Base-by-base conservation (phyloP, 148 eudicot species). In the Mesembryanthemum crystallinum region DNA sequence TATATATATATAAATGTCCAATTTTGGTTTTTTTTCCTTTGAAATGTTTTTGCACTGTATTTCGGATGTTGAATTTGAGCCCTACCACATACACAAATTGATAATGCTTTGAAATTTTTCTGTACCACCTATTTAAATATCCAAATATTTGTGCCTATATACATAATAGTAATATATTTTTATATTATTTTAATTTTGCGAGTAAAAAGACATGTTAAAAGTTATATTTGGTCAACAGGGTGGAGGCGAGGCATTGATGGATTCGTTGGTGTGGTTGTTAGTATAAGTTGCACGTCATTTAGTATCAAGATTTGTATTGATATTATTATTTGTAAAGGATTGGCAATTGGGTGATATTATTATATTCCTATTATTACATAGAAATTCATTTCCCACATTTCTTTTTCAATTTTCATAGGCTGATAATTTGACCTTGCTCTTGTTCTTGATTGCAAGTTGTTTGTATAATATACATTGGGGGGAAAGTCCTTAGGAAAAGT, bases 191-290 rank as follows among this genome's bases (percentile, higher is more conserved):
- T 27, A 29, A 21, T 0, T 57, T n/a, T 57, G 18, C 7, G 59
- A 4, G 18, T 57, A 21, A 45, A 52, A 3, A 8, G 10, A 20
- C 0, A 52, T 52, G 57, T 52, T 20, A 4, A n/a, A 15, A 52
- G n/a, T 52, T 51, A n/a, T 5, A 21, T 23, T 78, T 76, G 79
- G 67, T 67, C 24, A 45, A 67, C 7, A 27, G 3, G 49, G 61
- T 8, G 61, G 71, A 21, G 64, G 39, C 8, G 28, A 61, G 25
- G 21, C 33, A 17, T 33, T 33, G 73, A 54, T 55, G 42, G 64
- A 59, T 74, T 79, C n/a, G 59, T 73, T 51, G 75, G n/a, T n/a
- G 59, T 37, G 76, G 61, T 60, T 25, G 74, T 64, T 74, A 68
- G 78, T 58, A 79, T 69, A 49, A 58, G 7, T 5, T 39, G 58